Conservation (phyloP, 768 basidiomycete species). For the Omphalotus guepiniiformis region DNA sequence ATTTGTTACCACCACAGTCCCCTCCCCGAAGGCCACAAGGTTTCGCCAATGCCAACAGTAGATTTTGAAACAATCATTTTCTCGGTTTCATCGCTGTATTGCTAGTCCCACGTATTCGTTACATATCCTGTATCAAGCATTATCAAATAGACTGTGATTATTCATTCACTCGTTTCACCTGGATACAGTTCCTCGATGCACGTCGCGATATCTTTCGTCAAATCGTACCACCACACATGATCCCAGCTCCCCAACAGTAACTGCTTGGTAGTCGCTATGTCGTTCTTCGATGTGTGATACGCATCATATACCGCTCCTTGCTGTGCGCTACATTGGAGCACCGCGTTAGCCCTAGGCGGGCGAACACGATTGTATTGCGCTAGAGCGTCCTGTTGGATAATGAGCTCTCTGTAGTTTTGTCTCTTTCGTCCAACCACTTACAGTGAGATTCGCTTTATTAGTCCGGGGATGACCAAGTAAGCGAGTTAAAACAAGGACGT, state of each 20-base stretch:
- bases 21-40: too few relatives aligned
- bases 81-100: neutral
- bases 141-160: neutral
- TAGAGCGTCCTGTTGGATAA: constrained; percentile 36
- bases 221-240: constrained; percentile 47
- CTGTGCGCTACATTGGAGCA: constrained; percentile 36
- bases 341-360: constrained; percentile 45
- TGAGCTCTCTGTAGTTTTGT: neutral
- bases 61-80: neutral
- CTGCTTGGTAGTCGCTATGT: constrained; percentile 20
- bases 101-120: neutral
- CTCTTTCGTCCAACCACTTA: constrained; percentile 14
- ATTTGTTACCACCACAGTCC: too few relatives aligned
- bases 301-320: constrained; percentile 43
- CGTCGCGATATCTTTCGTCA: constrained; percentile 32
- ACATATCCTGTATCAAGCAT: neutral
- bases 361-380: constrained; percentile 41
- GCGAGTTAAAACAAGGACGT: constrained; percentile 41
- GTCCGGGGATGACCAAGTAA: constrained; percentile 42
- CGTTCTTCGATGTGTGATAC: constrained; percentile 27
- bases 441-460: constrained; percentile 35
- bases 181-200: constrained; percentile 19
- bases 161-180: too few relatives aligned
- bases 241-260: constrained; percentile 39
- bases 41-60: neutral